A percentile compares a stretch with the other conserved stretches of the same genome.
phyloP scores from a whole-genome alignment of 1,284 basidiomycete species.

The Malassezia equina region DNA sequence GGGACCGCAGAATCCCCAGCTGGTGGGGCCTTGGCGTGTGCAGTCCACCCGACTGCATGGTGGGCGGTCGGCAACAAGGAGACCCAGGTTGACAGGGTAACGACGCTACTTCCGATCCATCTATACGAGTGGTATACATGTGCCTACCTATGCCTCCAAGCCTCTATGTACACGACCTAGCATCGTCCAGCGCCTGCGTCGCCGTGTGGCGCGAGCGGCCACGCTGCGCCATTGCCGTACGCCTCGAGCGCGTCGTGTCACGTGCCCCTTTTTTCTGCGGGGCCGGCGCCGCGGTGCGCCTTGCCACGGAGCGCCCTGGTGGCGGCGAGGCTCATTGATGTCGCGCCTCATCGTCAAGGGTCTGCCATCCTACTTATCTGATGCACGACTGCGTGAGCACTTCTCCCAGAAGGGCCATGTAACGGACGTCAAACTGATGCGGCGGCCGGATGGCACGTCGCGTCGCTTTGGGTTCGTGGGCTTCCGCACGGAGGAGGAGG shows the following conservation, averaged over 20 bases:
- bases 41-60: constrained; percentile 5
- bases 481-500: constrained; percentile 71
- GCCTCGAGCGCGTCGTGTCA: background rate
- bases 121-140: too few relatives aligned
- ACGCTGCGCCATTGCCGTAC: background rate
- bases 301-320: background rate
- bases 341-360: constrained; percentile 87
- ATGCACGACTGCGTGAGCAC: constrained; percentile 61
- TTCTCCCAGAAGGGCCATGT: constrained; percentile 55
- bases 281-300: background rate
- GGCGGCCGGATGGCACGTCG: constrained; percentile 66
- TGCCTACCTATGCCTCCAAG: too few relatives aligned
- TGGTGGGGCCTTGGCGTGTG: constrained; percentile 1
- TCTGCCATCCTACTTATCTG: constrained; percentile 65
- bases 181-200: background rate
- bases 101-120: too few relatives aligned
- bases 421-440: constrained; percentile 77
- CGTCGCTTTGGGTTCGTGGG: constrained; percentile 87
- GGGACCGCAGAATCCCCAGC: constrained; percentile 18
- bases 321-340: constrained; percentile 42
- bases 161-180: background rate
- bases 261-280: constrained; percentile 1
- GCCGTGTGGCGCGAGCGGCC: background rate
- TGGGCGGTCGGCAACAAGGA: background rate
- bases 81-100: background rate